These are phyloP conservation scores for Phytophthora foliorum DNA, from an alignment of 352 stramenopile genomes.

Conservation along the genomic window DNA sequence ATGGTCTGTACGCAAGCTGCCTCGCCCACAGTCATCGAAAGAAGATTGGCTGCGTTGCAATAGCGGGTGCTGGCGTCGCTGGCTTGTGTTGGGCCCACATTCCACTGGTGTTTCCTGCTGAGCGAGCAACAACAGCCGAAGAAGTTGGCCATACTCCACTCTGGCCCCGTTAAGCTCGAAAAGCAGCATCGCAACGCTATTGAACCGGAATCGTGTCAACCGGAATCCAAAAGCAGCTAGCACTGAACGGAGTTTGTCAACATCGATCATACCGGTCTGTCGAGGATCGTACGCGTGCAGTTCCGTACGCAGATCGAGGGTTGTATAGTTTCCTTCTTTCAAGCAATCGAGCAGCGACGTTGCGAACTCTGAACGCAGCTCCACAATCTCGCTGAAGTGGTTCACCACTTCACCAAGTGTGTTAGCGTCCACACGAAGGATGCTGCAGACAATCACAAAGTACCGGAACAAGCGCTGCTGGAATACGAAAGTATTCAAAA, in stretches of 20 bases:
- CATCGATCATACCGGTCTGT: constrained; percentile 46
- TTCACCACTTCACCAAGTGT: constrained; percentile 65
- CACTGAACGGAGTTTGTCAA: constrained; percentile 54
- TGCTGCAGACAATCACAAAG: constrained; percentile 69
- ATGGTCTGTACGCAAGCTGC: constrained; percentile 10
- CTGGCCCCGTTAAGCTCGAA: constrained; percentile 52
- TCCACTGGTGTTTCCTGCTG: constrained; percentile 18
- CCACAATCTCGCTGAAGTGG: constrained; percentile 71
- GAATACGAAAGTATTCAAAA: constrained; percentile 71
- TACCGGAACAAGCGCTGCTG: constrained; percentile 69
- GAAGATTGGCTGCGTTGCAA: constrained; percentile 27
- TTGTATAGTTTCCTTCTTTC: constrained; percentile 22
- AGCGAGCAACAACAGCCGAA: constrained; percentile 47
- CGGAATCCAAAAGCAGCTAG: constrained; percentile 53
- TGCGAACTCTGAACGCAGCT: constrained; percentile 63
- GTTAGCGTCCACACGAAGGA: constrained; percentile 60
- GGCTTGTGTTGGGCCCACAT: neutral
- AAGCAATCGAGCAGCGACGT: constrained; percentile 41
- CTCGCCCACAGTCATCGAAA: constrained; percentile 2
- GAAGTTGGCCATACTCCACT: constrained; percentile 60
- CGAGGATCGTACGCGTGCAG: constrained; percentile 42
- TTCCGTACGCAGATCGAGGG: constrained; percentile 46
- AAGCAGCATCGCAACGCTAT: constrained; percentile 64
- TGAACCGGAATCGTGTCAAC: constrained; percentile 68
- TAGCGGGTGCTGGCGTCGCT: constrained; percentile 32